These are phyloP conservation scores for Tetrahymena malaccensis DNA, from an alignment of 73 alveolate genomes.

Conservation along the genomic window DNA sequence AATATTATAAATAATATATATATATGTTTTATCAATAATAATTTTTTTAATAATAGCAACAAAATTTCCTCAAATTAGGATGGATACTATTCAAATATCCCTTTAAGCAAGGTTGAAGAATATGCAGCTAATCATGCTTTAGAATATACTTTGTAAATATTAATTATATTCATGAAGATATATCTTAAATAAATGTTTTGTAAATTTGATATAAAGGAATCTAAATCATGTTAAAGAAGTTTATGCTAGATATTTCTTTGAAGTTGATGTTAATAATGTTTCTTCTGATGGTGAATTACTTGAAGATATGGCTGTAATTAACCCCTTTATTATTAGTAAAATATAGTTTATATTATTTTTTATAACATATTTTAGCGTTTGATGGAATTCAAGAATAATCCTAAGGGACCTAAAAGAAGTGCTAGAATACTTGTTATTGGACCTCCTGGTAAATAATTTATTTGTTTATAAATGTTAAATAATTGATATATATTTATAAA, in stretches of 20 bases:
- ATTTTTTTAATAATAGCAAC: neutral
- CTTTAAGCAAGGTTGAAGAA: conserved; percentile 1
- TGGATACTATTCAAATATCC: neutral
- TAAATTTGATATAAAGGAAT: neutral
- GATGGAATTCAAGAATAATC: conserved; percentile 48
- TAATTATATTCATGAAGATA: neutral
- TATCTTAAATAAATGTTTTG: too few species aligned
- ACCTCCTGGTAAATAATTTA: conserved; percentile 71
- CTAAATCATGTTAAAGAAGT: conserved; percentile 72
- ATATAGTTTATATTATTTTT: conserved; percentile 33
- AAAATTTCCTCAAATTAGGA: neutral
- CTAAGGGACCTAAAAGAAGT: conserved; percentile 85
- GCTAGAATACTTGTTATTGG: conserved; percentile 87
- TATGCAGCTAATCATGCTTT: conserved; percentile 3
- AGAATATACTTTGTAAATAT: conserved; percentile 48
- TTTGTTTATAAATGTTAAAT: neutral
- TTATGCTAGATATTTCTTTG: conserved; percentile 64
- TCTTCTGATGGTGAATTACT: conserved; percentile 45
- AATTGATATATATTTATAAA: neutral
- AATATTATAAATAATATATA: too few species aligned
- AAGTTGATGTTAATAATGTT: conserved; percentile 58
- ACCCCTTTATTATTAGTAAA: neutral
- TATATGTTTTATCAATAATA: neutral
- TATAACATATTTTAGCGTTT: conserved; percentile 51
- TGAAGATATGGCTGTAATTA: conserved; percentile 43